Evolutionary conservation across 1,284 basidiomycete species (phyloP).

Genomic region (Porogramme epimiltina): DNA sequence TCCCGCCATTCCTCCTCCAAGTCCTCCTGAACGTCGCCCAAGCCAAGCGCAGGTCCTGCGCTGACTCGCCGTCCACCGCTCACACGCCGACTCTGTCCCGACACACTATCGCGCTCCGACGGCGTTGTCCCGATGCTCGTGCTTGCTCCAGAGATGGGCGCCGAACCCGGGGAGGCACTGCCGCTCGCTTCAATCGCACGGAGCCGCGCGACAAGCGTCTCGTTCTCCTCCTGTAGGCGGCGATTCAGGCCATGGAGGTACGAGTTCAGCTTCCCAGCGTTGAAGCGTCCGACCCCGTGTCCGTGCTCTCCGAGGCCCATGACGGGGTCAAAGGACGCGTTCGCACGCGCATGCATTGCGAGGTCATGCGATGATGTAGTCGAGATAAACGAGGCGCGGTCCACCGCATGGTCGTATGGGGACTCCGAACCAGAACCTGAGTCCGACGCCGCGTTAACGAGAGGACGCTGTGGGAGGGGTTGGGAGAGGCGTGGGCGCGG

Average conservation of each 20-base stretch:
- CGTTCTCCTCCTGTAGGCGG: constrained; percentile 81
- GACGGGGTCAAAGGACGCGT: constrained; percentile 82
- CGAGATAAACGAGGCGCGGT: constrained; percentile 68
- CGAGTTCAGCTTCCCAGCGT: constrained; percentile 77
- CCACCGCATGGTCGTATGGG: constrained; percentile 32
- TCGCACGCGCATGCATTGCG: constrained; percentile 76
- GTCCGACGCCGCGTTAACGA: constrained; percentile 14
- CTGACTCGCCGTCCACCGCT: constrained; percentile 48
- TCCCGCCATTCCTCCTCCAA: constrained; percentile 62
- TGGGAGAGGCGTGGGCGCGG: constrained; percentile 50
- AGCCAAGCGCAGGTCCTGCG: constrained; percentile 41
- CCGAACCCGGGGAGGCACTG: constrained; percentile 19
- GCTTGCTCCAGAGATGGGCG: neutral
- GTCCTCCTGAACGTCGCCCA: constrained; percentile 66
- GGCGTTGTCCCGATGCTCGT: constrained; percentile 5
- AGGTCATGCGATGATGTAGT: constrained; percentile 84
- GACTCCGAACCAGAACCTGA: constrained; percentile 31
- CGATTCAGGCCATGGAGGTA: constrained; percentile 83
- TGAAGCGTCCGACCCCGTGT: constrained; percentile 66
- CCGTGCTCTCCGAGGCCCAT: constrained; percentile 68
- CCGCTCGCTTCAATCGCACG: constrained; percentile 45
- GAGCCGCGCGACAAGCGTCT: constrained; percentile 48
- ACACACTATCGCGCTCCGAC: constrained; percentile 3
- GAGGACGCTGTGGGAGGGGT: constrained; percentile 50
- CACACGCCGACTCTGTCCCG: constrained; percentile 21